Base-by-base conservation (phyloP, 371 early-diverging fungal genomes). In the Mycotypha africana region DNA sequence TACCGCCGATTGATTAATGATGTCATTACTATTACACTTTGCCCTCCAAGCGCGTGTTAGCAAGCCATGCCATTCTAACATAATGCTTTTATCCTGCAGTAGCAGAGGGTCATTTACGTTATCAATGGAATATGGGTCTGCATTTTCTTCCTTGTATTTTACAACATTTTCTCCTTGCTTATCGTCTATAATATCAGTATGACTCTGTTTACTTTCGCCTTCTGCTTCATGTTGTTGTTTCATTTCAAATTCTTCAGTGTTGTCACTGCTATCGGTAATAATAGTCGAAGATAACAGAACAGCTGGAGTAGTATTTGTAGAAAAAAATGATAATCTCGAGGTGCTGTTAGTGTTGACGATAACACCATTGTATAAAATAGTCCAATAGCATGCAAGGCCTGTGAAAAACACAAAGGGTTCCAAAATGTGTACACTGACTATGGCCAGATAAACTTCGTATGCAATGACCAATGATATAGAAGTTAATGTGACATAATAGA, bases 31-130 rank as follows among this genome's bases (percentile, higher is more conserved):
- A 15, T 41, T 37, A 15, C 40, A 43, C 24, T 26, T 58, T 19
- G 25, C 17, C 22, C 58, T 57, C 67, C 67, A 70, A 15, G 64
- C 45, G 33, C 67, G 53, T 9, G 60, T 60, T 11, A 70, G 23
- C 12, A 70, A 28, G 35, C 57, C 47, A 26, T 53, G 47, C 69
- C 69, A 69, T 42, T 65, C 61, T 12, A 55, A 51, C 66, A 66
- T 65, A 20, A 61, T 49, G 3, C 40, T 33, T 38, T 59, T 48
- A 30, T 69, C 65, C 11, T 56, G 39, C n/a, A n/a, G n/a, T n/a
- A n/a, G n/a, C n/a, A n/a, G n/a, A n/a, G n/a, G n/a, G n/a, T n/a
- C n/a, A n/a, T n/a, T n/a, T n/a, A n/a, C n/a, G n/a, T n/a, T n/a
- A n/a, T n/a, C n/a, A n/a, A n/a, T n/a, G n/a, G n/a, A n/a, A n/a